These are phyloP conservation scores for Reutealis trisperma DNA, from an alignment of 345 rosid species.

Conservation along the genomic window DNA sequence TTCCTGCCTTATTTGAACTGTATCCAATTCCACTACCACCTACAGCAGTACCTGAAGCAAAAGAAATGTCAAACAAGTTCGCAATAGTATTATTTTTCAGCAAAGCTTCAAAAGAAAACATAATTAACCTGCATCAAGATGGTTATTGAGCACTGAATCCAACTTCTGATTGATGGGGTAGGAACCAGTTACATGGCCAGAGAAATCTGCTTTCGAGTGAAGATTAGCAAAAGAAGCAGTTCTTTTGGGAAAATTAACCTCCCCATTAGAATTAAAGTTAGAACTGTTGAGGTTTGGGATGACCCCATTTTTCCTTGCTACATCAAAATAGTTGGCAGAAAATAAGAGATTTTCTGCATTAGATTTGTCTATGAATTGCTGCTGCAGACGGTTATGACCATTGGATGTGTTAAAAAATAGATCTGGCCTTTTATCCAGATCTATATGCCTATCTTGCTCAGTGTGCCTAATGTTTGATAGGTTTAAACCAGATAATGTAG, in stretches of 20 bases:
- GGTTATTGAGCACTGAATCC: slow-evolving; percentile 40
- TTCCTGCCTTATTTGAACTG: slow-evolving; percentile 42
- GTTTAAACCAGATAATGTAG: slow-evolving; percentile 56
- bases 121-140: slow-evolving; percentile 52
- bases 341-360: slow-evolving; percentile 48
- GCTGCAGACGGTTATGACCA: slow-evolving; percentile 55
- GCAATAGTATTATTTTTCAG: background rate
- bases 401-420: slow-evolving; percentile 48
- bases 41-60: slow-evolving; percentile 46
- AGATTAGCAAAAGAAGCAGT: slow-evolving; percentile 70
- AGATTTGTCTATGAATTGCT: slow-evolving; percentile 43
- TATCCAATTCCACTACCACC: slow-evolving; percentile 45
- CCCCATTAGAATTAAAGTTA: slow-evolving; percentile 44
- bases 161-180: slow-evolving; percentile 49
- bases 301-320: slow-evolving; percentile 42
- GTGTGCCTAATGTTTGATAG: slow-evolving; percentile 49
- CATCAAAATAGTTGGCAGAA: slow-evolving; percentile 47
- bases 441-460: slow-evolving; percentile 40
- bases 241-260: slow-evolving; percentile 58
- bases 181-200: slow-evolving; percentile 40
- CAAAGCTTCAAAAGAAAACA: slow-evolving; percentile 17
- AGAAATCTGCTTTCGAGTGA: slow-evolving; percentile 47
- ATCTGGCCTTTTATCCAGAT: slow-evolving; percentile 44
- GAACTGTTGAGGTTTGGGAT: slow-evolving; percentile 46
- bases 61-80: slow-evolving; percentile 8